phyloP scores from a whole-genome alignment of 805 yeast genomes.

The Diddensiella santjacobensis region DNA sequence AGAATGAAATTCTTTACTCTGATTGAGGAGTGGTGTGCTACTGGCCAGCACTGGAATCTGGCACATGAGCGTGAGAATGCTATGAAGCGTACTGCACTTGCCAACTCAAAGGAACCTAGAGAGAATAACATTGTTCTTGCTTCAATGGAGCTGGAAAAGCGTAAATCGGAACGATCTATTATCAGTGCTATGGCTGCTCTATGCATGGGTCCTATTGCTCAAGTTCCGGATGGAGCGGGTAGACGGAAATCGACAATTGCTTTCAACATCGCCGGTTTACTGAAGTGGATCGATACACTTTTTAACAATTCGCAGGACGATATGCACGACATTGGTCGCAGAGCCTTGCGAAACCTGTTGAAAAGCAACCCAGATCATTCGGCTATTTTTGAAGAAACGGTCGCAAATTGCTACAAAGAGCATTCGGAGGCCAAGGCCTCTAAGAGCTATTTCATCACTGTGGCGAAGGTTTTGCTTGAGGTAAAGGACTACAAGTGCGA shows the following conservation, averaged over 20 bases:
- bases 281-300: constrained; percentile 79
- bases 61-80: constrained; percentile 67
- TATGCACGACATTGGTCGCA: constrained; percentile 59
- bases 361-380: constrained; percentile 52
- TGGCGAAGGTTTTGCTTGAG: constrained; percentile 60
- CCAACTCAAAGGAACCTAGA: constrained; percentile 38
- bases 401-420: constrained; percentile 66
- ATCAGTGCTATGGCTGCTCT: constrained; percentile 81
- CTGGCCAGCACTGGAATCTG: constrained; percentile 60
- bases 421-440: constrained; percentile 43
- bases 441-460: constrained; percentile 65
- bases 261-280: constrained; percentile 63
- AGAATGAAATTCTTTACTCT: constrained; percentile 76
- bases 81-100: constrained; percentile 39
- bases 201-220: constrained; percentile 68
- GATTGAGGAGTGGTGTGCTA: constrained; percentile 93
- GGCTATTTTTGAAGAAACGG: constrained; percentile 53
- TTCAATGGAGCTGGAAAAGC: constrained; percentile 73
- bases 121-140: constrained; percentile 48
- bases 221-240: constrained; percentile 26
- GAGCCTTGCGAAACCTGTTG: constrained; percentile 68
- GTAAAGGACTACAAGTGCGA: constrained; percentile 47
- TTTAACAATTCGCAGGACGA: constrained; percentile 54
- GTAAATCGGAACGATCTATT: constrained; percentile 64
- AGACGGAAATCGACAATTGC: constrained; percentile 49